Percentiles rank a stretch among this genome's conserved stretches.
These are phyloP conservation scores for Dactylellina haptotyla DNA, from an alignment of 2,329 filamentous ascomycete species.

Conservation along the genomic window DNA sequence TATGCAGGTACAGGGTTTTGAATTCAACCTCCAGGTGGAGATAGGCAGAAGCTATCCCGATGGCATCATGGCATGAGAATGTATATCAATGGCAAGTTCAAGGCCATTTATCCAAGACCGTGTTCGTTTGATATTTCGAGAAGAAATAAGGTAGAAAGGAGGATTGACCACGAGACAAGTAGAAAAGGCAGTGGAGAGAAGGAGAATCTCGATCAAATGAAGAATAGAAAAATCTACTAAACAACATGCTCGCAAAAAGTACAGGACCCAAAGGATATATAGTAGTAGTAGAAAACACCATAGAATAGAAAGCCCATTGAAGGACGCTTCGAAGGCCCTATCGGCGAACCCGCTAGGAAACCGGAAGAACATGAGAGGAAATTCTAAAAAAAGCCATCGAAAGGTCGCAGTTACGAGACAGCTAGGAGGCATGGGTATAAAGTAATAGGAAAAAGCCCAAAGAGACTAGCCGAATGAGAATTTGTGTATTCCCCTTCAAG, in stretches of 20 bases:
- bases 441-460: neutral
- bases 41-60: neutral
- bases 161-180: neutral
- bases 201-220: constrained; percentile 1
- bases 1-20: neutral
- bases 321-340: neutral
- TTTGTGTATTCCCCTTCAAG: neutral
- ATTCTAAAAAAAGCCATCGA: neutral
- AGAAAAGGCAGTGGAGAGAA: neutral
- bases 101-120: neutral
- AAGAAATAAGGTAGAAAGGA: constrained; percentile 1
- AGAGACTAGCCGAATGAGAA: neutral
- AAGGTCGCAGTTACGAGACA: neutral
- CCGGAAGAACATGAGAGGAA: neutral
- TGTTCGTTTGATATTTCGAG: neutral
- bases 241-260: constrained; percentile 50
- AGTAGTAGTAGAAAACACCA: neutral
- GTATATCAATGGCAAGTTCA: neutral
- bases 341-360: neutral
- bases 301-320: neutral
- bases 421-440: constrained; percentile 15
- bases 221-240: constrained; percentile 31
- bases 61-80: neutral
- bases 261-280: constrained; percentile 30
- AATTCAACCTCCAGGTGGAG: neutral